Evolutionary conservation across 768 basidiomycete genomes (phyloP), one percentile per base, ranked within the genome.

Genomic region (Rhodosporidiobolus odoratus): DNA sequence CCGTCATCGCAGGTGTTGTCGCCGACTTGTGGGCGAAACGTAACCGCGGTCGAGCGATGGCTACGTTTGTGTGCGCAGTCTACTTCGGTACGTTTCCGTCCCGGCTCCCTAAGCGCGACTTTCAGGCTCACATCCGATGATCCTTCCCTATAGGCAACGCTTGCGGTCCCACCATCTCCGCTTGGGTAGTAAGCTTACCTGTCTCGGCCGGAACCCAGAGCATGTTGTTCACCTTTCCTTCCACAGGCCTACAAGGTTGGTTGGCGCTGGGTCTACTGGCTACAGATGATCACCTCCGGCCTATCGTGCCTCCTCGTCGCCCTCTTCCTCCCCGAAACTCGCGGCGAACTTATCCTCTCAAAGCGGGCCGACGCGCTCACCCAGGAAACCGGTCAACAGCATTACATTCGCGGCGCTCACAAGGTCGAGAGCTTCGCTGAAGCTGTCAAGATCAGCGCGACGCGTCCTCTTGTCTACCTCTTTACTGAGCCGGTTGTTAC

Each of bases 111-210:
- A n/a, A n/a, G 27, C 25, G 58, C 12, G 35, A 38, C 10, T 34
- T 30, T 37, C 21, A 27, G 19, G 9, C 4, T 35, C 34, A n/a
- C 35, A 25, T 35, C n/a, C 34, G 8, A 56, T 47, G 15, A 48
- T 74, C 56, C 65, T 68, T 34, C 56, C 58, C 3, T n/a, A 25
- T 8, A 7, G 72, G 54, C 27, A 75, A 72, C 52, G 59, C 71
- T 2, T 73, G 67, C 17, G 73, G 76, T 0, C 73, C 74, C 0
- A 37, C 65, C 12, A 66, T 69, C 62, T 66, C 71, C 0, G 61
- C 62, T 25, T 75, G 73, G 73, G 58, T 76, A 17, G 76, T 66
- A 65, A 48, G 50, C 30, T n/a, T n/a, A n/a, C n/a, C n/a, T n/a
- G n/a, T n/a, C n/a, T n/a, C n/a, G n/a, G n/a, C n/a, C n/a, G n/a